These are phyloP conservation scores for Syzygium oleosum DNA, from an alignment of 345 rosid species.

Conservation along the genomic window DNA sequence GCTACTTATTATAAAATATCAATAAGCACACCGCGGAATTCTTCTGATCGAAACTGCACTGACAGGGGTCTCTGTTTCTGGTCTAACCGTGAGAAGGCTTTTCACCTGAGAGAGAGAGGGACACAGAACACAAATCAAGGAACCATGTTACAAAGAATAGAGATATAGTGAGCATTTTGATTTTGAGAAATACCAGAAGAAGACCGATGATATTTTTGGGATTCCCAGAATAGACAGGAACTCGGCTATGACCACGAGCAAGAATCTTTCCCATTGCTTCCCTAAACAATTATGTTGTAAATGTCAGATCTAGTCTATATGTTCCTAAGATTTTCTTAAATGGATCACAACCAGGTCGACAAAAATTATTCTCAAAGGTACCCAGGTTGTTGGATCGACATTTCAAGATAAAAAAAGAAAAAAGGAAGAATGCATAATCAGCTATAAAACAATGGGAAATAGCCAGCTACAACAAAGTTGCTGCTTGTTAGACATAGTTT, in stretches of 20 bases:
- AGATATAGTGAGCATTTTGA: not conserved
- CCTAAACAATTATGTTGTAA: constrained; percentile 30
- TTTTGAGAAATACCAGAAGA: constrained; percentile 55
- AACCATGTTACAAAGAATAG: not conserved
- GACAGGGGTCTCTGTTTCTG: constrained; percentile 92
- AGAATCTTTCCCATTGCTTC: constrained; percentile 89
- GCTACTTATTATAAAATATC: not conserved
- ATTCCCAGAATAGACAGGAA: constrained; percentile 87
- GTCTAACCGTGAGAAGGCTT: constrained; percentile 92
- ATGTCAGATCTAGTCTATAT: not conserved
- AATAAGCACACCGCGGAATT: constrained; percentile 61
- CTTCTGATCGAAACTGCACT: constrained; percentile 85
- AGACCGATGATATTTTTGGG: constrained; percentile 86
- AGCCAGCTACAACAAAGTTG: not conserved
- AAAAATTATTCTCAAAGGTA: not conserved
- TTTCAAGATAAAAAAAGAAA: not conserved
- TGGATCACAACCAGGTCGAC: not conserved
- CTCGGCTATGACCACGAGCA: constrained; percentile 93
- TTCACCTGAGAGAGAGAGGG: constrained; percentile 46
- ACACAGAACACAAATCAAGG: not conserved
- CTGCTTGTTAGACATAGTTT: not conserved
- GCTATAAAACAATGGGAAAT: not conserved
- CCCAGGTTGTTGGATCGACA: not conserved
- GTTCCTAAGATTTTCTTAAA: not conserved
- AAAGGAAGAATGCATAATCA: not conserved